Conservation (phyloP, 169 alveolate species). For the Plasmodium vivax region DNA sequence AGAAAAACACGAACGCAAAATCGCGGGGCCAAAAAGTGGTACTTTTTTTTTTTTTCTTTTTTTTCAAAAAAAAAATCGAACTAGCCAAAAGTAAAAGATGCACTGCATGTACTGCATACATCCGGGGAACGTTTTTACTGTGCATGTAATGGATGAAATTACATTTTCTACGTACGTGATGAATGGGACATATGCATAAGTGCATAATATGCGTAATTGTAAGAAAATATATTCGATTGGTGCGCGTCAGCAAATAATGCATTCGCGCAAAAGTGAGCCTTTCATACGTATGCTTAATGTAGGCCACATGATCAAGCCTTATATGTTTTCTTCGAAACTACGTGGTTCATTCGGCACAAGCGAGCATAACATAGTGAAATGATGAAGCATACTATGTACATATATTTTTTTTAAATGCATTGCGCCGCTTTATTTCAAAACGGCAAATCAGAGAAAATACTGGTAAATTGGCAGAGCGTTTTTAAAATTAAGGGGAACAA, state of each 20-base stretch:
- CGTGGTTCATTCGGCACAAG: neutral
- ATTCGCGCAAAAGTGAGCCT: neutral
- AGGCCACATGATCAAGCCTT: neutral
- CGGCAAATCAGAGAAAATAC: neutral
- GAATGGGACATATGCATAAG: neutral
- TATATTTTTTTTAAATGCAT: neutral
- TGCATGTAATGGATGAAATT: neutral
- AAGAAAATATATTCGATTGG: neutral
- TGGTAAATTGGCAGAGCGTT: neutral
- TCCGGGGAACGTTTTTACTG: neutral
- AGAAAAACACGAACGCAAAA: neutral
- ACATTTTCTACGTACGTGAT: neutral
- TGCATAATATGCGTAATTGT: neutral
- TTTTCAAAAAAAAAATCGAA: neutral
- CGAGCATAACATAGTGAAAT: neutral
- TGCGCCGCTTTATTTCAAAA: neutral
- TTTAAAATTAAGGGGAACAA: neutral
- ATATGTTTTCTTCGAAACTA: neutral
- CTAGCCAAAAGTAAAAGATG: slow-evolving; percentile 4
- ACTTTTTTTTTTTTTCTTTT: slow-evolving; percentile 29
- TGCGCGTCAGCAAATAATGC: neutral
- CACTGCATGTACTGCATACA: neutral
- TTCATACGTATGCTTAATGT: neutral
- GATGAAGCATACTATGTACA: neutral
- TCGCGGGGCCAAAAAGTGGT: slow-evolving; percentile 71